A percentile compares a stretch with the other conserved stretches of the same genome.
Conservation (phyloP, 192 early-diverging fungal species). For the Anaeromyces robustus region DNA sequence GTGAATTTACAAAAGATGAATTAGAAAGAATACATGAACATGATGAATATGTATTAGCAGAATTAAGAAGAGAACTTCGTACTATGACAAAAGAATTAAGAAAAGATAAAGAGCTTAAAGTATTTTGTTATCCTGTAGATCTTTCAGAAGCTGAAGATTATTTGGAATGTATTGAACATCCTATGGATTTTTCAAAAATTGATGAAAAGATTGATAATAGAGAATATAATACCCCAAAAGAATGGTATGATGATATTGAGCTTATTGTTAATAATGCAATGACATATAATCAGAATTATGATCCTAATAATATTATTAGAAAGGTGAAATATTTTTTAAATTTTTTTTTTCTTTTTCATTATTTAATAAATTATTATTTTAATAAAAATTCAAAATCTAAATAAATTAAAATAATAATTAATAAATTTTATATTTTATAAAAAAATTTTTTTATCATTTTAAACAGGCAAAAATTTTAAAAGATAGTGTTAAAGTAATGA, state of each 20-base stretch:
- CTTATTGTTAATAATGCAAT: conserved; percentile 12
- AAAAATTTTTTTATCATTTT: too few species aligned
- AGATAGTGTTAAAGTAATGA: not conserved
- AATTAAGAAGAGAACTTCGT: conserved; percentile 36
- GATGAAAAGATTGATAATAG: conserved; percentile 19
- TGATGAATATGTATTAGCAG: conserved; percentile 27
- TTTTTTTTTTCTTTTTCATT: too few species aligned
- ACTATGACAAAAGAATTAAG: conserved; percentile 31
- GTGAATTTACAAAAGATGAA: conserved; percentile 27
- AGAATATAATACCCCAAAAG: conserved; percentile 13
- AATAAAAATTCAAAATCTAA: too few species aligned
- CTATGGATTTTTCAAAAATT: conserved; percentile 34
- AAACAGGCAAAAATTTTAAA: not conserved
- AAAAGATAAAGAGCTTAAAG: conserved; percentile 23
- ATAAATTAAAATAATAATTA: too few species aligned
- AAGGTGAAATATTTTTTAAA: not conserved
- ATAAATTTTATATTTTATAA: too few species aligned
- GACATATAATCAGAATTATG: not conserved
- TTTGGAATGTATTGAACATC: conserved; percentile 24
- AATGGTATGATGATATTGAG: conserved; percentile 23
- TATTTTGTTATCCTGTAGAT: conserved; percentile 1
- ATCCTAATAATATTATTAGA: not conserved
- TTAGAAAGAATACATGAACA: conserved; percentile 24
- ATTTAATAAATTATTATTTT: too few species aligned
- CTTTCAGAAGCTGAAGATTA: conserved; percentile 19